Conservation (phyloP, 2,329 filamentous ascomycete genomes). For the Beauveria varroae region DNA sequence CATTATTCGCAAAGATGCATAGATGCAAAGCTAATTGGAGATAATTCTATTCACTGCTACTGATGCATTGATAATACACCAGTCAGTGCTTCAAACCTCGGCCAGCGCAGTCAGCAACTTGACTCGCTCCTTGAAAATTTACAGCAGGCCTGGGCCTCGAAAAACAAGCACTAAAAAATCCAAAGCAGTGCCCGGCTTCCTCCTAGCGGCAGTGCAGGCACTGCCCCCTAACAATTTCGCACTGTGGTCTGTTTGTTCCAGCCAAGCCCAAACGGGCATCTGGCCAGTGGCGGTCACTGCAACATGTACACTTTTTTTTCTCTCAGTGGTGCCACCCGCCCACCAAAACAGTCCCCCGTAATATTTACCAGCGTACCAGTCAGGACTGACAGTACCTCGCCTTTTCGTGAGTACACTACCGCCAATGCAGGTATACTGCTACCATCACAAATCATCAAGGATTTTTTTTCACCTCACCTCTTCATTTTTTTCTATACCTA, state of each 20-base stretch:
- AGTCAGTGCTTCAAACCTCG: neutral
- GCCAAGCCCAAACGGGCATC: neutral
- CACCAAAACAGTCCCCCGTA: neutral
- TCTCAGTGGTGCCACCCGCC: neutral
- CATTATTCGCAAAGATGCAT: neutral
- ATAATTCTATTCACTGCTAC: too few species aligned
- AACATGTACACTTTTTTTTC: neutral
- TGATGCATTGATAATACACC: neutral
- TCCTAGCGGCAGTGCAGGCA: neutral
- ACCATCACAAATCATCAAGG: neutral
- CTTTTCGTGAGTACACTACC: neutral
- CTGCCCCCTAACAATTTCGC: neutral
- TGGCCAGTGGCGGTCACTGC: neutral
- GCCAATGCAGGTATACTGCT: neutral
- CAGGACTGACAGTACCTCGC: neutral
- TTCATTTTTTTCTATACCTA: neutral
- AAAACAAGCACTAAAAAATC: neutral
- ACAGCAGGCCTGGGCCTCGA: neutral
- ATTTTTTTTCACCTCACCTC: neutral
- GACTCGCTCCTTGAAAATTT: neutral
- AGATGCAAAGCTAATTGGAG: too few species aligned
- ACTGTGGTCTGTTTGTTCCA: constrained; percentile 2
- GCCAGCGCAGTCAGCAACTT: too few species aligned
- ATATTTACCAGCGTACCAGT: neutral
- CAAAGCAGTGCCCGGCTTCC: neutral